A percentile compares a stretch with the other conserved stretches of the same genome.
Conservation (phyloP, 176 grass and related monocot genomes). For the Cymbopogon citratus region DNA sequence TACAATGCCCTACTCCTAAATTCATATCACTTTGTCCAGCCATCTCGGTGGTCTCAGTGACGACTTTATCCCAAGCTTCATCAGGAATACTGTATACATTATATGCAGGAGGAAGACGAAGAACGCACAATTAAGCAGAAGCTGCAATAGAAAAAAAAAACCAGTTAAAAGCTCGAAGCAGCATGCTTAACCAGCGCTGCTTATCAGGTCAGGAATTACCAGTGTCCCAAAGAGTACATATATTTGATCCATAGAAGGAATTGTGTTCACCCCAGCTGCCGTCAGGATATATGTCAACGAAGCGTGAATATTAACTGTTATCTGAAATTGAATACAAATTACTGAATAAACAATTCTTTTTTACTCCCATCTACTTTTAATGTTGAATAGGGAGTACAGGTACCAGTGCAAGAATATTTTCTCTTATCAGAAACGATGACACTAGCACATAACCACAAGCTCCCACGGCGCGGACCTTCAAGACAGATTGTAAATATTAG, state of each 20-base stretch:
- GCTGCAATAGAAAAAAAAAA: constrained; percentile 42
- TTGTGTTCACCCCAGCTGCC: constrained; percentile 56
- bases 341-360: constrained; percentile 6
- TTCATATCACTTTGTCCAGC: constrained; percentile 56
- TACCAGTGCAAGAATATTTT: constrained; percentile 96
- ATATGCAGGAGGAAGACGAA: constrained; percentile 87
- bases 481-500: constrained; percentile 6
- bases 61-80: constrained; percentile 73
- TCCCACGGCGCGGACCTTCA: constrained; percentile 67
- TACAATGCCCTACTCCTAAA: background rate
- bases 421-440: constrained; percentile 82
- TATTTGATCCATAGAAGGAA: constrained; percentile 84
- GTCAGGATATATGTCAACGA: constrained; percentile 69
- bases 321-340: constrained; percentile 47
- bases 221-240: constrained; percentile 77
- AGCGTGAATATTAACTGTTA: constrained; percentile 90
- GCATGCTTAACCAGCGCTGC: background rate
- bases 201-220: constrained; percentile 47
- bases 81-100: constrained; percentile 68
- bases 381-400: constrained; percentile 6
- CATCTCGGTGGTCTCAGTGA: constrained; percentile 68
- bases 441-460: constrained; percentile 85
- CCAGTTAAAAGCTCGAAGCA: background rate
- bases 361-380: background rate
- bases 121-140: constrained; percentile 82